These are phyloP conservation scores for Mycena galopus DNA, from an alignment of 768 basidiomycete genomes.

Conservation along the genomic window DNA sequence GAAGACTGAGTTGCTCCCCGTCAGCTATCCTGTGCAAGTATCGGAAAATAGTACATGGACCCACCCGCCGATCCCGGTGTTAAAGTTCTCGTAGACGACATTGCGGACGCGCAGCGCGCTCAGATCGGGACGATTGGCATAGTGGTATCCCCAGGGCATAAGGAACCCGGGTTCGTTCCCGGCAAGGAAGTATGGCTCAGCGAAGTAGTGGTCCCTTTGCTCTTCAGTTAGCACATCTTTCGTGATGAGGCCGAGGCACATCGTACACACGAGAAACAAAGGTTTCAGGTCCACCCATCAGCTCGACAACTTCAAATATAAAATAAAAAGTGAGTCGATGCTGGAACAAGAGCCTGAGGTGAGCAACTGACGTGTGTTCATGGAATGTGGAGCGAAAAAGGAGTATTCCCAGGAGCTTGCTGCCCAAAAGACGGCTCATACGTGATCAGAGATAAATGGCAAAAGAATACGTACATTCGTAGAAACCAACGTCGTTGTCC, in stretches of 20 bases:
- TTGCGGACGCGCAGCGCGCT: slow-evolving; percentile 59
- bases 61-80: slow-evolving; percentile 60
- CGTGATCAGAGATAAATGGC: neutral
- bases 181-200: slow-evolving; percentile 58
- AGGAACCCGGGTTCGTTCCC: slow-evolving; percentile 66
- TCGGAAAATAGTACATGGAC: slow-evolving; percentile 20
- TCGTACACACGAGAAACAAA: slow-evolving; percentile 59
- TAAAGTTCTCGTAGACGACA: slow-evolving; percentile 59
- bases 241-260: neutral
- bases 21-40: neutral
- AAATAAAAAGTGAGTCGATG: no score
- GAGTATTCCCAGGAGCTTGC: slow-evolving; percentile 69
- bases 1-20: slow-evolving; percentile 49
- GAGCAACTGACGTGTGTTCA: no score
- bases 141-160: slow-evolving; percentile 64
- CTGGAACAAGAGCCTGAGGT: no score
- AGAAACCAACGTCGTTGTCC: slow-evolving; percentile 66
- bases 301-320: no score
- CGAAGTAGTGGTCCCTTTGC: slow-evolving; percentile 59
- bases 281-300: slow-evolving; percentile 61
- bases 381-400: slow-evolving; percentile 66
- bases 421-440: slow-evolving; percentile 23
- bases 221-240: neutral
- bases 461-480: slow-evolving; percentile 56
- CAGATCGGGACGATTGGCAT: slow-evolving; percentile 63